Evolutionary conservation across 1,284 basidiomycete species (phyloP), one percentile per base, ranked within the genome.

Genomic region (Lignosus rhinocerotis): DNA sequence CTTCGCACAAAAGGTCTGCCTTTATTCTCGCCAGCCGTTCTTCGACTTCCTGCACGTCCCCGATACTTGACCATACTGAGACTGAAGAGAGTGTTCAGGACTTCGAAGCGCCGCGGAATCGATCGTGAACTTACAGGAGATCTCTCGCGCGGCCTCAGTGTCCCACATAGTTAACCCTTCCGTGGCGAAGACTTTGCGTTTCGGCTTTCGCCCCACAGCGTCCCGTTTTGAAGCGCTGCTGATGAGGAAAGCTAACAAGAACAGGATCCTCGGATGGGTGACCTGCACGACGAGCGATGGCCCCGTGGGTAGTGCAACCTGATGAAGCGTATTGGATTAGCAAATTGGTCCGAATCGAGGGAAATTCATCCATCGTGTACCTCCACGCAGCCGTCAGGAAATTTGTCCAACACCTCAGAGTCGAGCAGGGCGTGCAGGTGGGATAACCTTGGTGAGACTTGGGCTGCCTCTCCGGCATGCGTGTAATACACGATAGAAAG

Each of bases 1-100:
- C 76, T 66, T 91, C 89, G 58, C 82, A 86, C 34, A 90, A 69
- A 56, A 91, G 69, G 65, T 91, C 89, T 0, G 86, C 88, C 59
- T 85, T 85, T 42, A 92, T 80, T 60, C 79, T 80, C n/a, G 79
- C 76, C 60, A 87, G 75, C 36, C 78, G 74, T 34, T 75, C 69
- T 51, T 83, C 80, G 0, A 85, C 70, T 30, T 78, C 78, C 12
- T 76, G 72, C 0, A 83, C 72, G 51, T 88, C 85, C 3, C 72
- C 73, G 6, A 76, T 65, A 34, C 80, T 80, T 0, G 83, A 76
- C 82, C 83, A 88, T 6, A 73, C 58, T 0, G 84, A 69, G 33
- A 76, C 77, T 78, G 49, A 16, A 6, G 9, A 19, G 4, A 30
- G 6, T 1, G 6, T 32, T 0, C 44, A 3, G 55, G 33, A 41